These are phyloP conservation scores for Stephanodiscus minutulus DNA, from an alignment of 108 stramenopile genomes.

Conservation along the genomic window DNA sequence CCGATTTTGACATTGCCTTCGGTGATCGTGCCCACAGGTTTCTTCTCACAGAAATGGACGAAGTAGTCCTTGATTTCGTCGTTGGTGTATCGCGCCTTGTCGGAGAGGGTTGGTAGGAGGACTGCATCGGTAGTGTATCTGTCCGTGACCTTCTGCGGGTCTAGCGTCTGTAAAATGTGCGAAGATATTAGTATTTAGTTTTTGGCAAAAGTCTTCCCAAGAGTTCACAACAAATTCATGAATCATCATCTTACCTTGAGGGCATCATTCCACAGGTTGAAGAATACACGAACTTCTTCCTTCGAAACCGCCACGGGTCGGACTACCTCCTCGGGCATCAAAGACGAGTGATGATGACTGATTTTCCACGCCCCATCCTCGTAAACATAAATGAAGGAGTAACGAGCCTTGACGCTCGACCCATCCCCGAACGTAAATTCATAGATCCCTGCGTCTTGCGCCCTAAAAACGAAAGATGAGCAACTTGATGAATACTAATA, in stretches of 20 bases:
- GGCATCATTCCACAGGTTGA: constrained; percentile 55
- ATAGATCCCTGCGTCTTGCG: too few relatives aligned
- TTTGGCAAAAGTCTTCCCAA: too few relatives aligned
- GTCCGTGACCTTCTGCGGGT: constrained; percentile 39
- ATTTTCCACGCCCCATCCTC: constrained; percentile 76
- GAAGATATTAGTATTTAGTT: too few relatives aligned
- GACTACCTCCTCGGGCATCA: constrained; percentile 53
- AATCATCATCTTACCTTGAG: too few relatives aligned
- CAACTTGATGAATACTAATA: too few relatives aligned
- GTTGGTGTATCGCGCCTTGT: too few relatives aligned
- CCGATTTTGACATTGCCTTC: constrained; percentile 41
- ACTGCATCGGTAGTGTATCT: too few relatives aligned
- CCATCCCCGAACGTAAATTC: too few relatives aligned
- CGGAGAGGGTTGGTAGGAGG: too few relatives aligned
- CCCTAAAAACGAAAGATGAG: too few relatives aligned
- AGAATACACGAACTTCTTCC: constrained; percentile 36
- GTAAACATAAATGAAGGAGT: constrained; percentile 62
- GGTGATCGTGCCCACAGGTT: constrained; percentile 40
- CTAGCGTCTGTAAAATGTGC: too few relatives aligned
- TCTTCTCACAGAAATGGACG: constrained; percentile 25
- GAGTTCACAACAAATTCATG: too few relatives aligned
- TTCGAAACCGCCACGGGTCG: constrained; percentile 35
- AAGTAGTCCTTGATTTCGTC: constrained; percentile 39
- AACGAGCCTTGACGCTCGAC: constrained; percentile 58
- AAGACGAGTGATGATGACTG: constrained; percentile 60